Conservation (phyloP, 371 early-diverging fungal species). For the Apophysomyces trapeziformis region DNA sequence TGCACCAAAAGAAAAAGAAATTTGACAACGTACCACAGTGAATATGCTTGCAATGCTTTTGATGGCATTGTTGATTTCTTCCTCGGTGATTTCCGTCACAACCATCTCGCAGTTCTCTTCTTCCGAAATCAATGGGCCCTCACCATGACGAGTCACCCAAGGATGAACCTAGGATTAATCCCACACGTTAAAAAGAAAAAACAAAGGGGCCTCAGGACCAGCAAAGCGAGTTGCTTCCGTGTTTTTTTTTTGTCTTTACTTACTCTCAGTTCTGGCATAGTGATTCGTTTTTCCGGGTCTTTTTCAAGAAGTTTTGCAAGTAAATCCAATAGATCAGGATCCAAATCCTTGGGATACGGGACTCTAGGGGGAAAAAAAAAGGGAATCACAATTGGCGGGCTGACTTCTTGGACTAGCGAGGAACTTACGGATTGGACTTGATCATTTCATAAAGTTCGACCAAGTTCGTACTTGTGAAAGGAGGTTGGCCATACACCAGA, state of each 20-base stretch:
- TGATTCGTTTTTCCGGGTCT: slow-evolving; percentile 78
- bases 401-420: neutral
- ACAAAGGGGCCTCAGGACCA: too few relatives aligned
- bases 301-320: slow-evolving; percentile 79
- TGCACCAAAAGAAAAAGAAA: neutral
- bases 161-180: slow-evolving; percentile 63
- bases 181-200: neutral
- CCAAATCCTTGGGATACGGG: slow-evolving; percentile 40
- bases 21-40: slow-evolving; percentile 45
- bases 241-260: slow-evolving; percentile 14
- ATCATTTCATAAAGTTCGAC: slow-evolving; percentile 82
- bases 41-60: slow-evolving; percentile 63
- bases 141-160: slow-evolving; percentile 85
- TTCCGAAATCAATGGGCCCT: slow-evolving; percentile 64
- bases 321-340: slow-evolving; percentile 63
- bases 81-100: slow-evolving; percentile 81
- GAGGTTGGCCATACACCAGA: slow-evolving; percentile 86
- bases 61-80: slow-evolving; percentile 82
- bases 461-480: slow-evolving; percentile 79
- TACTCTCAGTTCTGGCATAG: slow-evolving; percentile 77
- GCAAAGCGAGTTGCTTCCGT: too few relatives aligned
- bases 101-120: slow-evolving; percentile 76
- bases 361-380: slow-evolving; percentile 16
- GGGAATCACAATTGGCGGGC: neutral
- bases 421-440: slow-evolving; percentile 50